phyloP scores from a whole-genome alignment of 495 filamentous ascomycete genomes.

The Achaetomiella virescens region DNA sequence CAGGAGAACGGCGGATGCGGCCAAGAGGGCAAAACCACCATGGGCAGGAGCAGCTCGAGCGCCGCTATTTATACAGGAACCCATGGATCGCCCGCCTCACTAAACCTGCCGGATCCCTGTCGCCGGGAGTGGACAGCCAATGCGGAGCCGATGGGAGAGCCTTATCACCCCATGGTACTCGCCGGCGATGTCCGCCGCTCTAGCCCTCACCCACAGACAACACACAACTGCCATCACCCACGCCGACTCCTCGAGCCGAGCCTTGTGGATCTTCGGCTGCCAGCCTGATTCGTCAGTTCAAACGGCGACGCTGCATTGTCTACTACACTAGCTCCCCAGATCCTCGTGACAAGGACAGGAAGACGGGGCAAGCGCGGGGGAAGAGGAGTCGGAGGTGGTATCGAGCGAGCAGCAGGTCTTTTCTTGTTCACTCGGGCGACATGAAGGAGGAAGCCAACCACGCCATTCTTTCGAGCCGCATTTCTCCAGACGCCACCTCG shows the following conservation, averaged over 20 bases:
- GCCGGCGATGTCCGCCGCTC: not conserved
- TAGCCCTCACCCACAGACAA: not conserved
- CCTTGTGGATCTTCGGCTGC: slow-evolving; percentile 20
- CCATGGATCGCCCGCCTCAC: slow-evolving; percentile 1
- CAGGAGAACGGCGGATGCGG: too few species aligned
- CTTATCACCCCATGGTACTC: slow-evolving; percentile 6
- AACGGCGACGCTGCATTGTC: slow-evolving; percentile 8
- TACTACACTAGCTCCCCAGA: slow-evolving; percentile 15
- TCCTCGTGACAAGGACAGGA: slow-evolving; percentile 13
- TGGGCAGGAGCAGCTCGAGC: not conserved
- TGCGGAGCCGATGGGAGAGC: slow-evolving; percentile 4
- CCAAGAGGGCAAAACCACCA: too few species aligned
- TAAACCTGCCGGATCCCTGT: slow-evolving; percentile 7
- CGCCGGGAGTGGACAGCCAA: slow-evolving; percentile 4
- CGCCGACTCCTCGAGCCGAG: slow-evolving; percentile 11
- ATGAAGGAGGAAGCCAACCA: not conserved
- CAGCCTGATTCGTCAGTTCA: slow-evolving; percentile 28
- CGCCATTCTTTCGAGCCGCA: not conserved
- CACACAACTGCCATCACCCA: not conserved
- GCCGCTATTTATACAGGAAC: slow-evolving; percentile 5
- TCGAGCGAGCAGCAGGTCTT: not conserved
- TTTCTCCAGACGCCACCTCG: slow-evolving; percentile 10
- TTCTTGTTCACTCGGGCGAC: not conserved
- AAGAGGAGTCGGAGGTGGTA: not conserved
- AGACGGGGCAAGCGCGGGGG: not conserved